Conservation (phyloP, 192 early-diverging fungal genomes). For the Coemansia sp. region DNA sequence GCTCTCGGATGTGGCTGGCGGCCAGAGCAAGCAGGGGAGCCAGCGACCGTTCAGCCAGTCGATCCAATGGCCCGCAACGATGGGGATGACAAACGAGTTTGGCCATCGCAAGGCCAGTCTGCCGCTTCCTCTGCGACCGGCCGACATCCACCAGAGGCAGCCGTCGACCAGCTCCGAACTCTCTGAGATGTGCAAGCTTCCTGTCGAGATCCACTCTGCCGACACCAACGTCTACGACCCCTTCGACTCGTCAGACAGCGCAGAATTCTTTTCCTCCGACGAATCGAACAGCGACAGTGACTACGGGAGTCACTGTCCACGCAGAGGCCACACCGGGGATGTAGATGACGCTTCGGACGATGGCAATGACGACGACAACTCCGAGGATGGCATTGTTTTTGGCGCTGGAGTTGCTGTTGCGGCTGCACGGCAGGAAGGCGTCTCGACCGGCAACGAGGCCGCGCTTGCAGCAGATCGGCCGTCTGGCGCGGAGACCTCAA, state of each 20-base stretch:
- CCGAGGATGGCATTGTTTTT: conserved; percentile 40
- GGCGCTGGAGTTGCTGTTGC: conserved; percentile 10
- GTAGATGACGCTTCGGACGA: too few species aligned
- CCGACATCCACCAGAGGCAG: background rate
- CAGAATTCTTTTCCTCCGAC: conserved; percentile 55
- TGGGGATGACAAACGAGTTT: conserved; percentile 56
- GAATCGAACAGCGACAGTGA: conserved; percentile 38
- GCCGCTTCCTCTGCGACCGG: conserved; percentile 1
- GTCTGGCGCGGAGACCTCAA: background rate
- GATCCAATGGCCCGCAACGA: conserved; percentile 27
- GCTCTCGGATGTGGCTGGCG: background rate
- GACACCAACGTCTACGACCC: conserved; percentile 53
- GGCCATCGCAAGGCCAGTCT: conserved; percentile 21
- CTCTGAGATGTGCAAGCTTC: conserved; percentile 38
- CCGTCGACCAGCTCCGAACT: background rate
- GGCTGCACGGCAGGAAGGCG: background rate
- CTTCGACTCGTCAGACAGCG: conserved; percentile 55
- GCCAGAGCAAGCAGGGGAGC: background rate
- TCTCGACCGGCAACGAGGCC: background rate
- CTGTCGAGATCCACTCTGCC: conserved; percentile 40
- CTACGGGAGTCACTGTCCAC: conserved; percentile 30
- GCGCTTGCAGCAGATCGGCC: background rate
- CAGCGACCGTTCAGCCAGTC: conserved; percentile 22
- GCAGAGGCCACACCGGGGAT: conserved; percentile 1
- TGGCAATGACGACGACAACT: conserved; percentile 24